Percentiles rank a stretch among this genome's conserved stretches.
phyloP scores from a whole-genome alignment of 345 rosid genomes.

The Hevea brasiliensis region DNA sequence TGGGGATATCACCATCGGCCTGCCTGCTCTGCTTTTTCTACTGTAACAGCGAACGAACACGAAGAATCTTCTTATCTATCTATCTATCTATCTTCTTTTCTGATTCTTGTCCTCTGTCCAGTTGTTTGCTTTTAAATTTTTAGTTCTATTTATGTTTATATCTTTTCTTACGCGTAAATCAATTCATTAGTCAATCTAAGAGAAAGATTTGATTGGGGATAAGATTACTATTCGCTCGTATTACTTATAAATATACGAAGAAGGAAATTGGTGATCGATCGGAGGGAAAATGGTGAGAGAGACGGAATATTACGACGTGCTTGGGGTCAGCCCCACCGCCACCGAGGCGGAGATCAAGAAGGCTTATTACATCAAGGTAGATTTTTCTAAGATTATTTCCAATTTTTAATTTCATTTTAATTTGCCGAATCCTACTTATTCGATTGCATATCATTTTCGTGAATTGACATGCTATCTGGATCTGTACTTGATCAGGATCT shows the following conservation, averaged over 20 bases:
- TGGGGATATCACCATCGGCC: background rate
- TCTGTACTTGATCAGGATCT: background rate
- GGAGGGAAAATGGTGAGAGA: slow-evolving; percentile 66
- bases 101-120: background rate
- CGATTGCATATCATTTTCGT: background rate
- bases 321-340: slow-evolving; percentile 88
- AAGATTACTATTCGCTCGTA: background rate
- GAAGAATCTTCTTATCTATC: background rate
- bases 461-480: background rate
- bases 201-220: background rate
- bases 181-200: background rate
- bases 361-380: slow-evolving; percentile 91
- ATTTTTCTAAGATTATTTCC: background rate
- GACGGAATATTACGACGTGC: slow-evolving; percentile 91
- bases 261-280: slow-evolving; percentile 2
- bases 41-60: background rate
- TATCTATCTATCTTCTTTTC: background rate
- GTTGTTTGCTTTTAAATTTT: background rate
- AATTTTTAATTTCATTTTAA: background rate
- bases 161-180: background rate
- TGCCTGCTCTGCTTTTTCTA: background rate
- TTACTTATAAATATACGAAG: no score
- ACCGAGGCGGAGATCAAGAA: slow-evolving; percentile 93
- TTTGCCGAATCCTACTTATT: no score
- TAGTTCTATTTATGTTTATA: background rate